Percentiles rank a stretch among this genome's conserved stretches.
Conservation (phyloP, 768 basidiomycete genomes). For the Boletus rubropictus region DNA sequence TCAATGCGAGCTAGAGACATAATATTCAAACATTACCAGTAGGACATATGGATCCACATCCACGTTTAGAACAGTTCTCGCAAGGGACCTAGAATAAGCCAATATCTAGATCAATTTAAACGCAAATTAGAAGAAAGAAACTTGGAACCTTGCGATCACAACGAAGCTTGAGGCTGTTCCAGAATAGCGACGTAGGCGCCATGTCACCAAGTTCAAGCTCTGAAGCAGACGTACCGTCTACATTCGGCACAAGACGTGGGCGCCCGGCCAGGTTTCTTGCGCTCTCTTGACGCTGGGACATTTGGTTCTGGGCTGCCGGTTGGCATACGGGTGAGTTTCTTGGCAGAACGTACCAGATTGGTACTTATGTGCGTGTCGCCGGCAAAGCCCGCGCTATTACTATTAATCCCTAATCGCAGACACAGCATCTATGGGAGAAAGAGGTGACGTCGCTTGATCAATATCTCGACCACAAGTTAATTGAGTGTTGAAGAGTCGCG, state of each 20-base stretch:
- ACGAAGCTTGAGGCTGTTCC: conserved; percentile 50
- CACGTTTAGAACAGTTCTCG: conserved; percentile 70
- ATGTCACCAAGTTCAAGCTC: background rate
- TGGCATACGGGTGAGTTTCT: conserved; percentile 1
- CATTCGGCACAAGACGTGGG: conserved; percentile 40
- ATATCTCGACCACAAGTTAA: background rate
- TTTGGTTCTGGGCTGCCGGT: conserved; percentile 6
- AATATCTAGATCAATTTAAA: conserved; percentile 12
- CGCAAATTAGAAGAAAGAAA: background rate
- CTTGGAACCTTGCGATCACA: conserved; percentile 55
- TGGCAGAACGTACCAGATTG: background rate
- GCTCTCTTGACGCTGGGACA: conserved; percentile 25
- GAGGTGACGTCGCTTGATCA: background rate
- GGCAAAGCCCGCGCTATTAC: conserved; percentile 7
- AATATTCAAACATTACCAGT: conserved; percentile 42
- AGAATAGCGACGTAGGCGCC: background rate
- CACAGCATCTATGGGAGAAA: background rate
- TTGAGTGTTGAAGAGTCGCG: background rate
- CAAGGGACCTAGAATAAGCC: conserved; percentile 54
- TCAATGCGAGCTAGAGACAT: conserved; percentile 3
- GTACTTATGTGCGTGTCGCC: background rate
- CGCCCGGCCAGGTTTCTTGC: conserved; percentile 46
- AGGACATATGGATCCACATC: conserved; percentile 74
- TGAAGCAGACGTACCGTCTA: conserved; percentile 27
- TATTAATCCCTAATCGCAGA: background rate